phyloP scores from a whole-genome alignment of 2,329 filamentous ascomycete species.

The Epichloe amarillans region DNA sequence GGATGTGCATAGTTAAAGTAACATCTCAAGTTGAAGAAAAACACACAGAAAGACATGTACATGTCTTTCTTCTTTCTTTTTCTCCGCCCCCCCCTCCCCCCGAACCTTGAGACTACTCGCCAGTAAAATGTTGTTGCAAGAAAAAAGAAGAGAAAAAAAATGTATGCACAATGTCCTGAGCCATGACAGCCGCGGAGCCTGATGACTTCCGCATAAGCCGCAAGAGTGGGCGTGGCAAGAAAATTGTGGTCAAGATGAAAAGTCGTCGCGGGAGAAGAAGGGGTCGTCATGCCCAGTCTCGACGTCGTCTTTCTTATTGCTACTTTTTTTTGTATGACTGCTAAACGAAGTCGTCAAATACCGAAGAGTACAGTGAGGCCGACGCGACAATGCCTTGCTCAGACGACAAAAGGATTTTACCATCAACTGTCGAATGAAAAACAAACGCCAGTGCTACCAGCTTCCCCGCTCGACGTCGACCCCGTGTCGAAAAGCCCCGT shows the following conservation, averaged over 20 bases:
- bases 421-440: not conserved
- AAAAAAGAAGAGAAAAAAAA: not conserved
- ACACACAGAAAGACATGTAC: no score
- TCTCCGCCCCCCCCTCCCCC: accelerated
- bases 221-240: not conserved
- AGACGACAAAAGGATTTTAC: not conserved
- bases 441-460: slow-evolving; percentile 1
- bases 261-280: no score
- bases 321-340: not conserved
- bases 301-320: not conserved
- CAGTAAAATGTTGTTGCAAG: not conserved
- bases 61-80: no score
- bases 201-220: no score
- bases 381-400: not conserved
- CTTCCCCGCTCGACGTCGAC: not conserved
- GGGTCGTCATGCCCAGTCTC: not conserved
- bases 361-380: not conserved
- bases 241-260: not conserved
- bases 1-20: not conserved
- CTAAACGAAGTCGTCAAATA: not conserved
- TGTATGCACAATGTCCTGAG: not conserved
- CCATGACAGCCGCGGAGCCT: no score
- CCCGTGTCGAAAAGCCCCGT: not conserved
- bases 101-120: not conserved
- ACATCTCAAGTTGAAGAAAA: no score